Evolutionary conservation across 768 basidiomycete genomes (phyloP).

Genomic region (Mycena crocata): DNA sequence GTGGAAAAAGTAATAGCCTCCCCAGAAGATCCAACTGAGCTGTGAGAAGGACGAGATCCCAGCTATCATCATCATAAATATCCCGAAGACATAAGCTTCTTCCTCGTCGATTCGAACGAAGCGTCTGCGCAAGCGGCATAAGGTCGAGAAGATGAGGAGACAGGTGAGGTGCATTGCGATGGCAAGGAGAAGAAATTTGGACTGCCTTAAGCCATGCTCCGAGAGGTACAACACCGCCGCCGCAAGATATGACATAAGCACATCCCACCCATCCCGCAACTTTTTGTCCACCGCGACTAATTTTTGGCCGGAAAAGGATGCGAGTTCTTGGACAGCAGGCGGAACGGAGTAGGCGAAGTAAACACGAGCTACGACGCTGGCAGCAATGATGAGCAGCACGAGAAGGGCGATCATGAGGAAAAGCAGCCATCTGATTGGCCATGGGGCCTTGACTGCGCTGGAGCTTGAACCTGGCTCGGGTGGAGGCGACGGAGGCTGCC

Average conservation of each 20-base stretch:
- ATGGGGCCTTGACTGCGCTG: not conserved
- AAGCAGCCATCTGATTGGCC: not conserved
- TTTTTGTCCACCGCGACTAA: not conserved
- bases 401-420: not conserved
- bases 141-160: not conserved
- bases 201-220: not conserved
- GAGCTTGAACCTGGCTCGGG: not conserved
- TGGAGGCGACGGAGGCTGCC: not conserved
- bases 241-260: too few relatives aligned
- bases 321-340: not conserved
- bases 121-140: not conserved
- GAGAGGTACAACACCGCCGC: not conserved
- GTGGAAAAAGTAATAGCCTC: not conserved
- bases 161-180: not conserved
- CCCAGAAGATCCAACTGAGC: not conserved
- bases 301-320: too few relatives aligned
- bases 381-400: not conserved
- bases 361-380: not conserved
- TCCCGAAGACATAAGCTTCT: not conserved
- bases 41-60: not conserved
- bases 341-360: not conserved
- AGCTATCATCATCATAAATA: not conserved
- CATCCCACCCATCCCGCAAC: not conserved
- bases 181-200: not conserved
- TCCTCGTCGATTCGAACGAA: too few relatives aligned